Conservation (phyloP, 108 stramenopile species). For the Tribonema minus region DNA sequence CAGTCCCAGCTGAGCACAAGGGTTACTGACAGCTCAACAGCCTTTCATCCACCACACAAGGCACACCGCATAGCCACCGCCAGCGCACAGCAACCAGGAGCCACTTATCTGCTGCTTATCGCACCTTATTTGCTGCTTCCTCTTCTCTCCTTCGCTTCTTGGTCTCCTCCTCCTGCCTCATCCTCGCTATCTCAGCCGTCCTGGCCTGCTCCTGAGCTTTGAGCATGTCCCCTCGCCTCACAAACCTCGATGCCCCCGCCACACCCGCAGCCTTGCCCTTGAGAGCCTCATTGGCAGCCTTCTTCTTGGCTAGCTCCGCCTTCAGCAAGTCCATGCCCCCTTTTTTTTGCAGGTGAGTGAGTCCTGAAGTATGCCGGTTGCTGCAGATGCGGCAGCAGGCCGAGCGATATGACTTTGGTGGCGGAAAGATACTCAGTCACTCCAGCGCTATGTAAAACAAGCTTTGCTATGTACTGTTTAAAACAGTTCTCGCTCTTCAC, state of each 20-base stretch:
- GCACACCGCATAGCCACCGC: not conserved
- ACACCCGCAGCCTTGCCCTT: conserved; percentile 13
- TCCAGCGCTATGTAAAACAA: too few species aligned
- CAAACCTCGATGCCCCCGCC: conserved; percentile 9
- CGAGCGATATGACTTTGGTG: too few species aligned
- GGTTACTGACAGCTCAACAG: too few species aligned
- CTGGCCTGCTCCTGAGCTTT: conserved; percentile 20
- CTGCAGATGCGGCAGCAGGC: too few species aligned
- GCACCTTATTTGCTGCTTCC: not conserved
- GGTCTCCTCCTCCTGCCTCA: not conserved
- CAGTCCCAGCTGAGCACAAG: too few species aligned
- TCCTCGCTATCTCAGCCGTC: too few species aligned
- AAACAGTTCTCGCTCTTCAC: too few species aligned
- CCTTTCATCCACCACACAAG: too few species aligned
- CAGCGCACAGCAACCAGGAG: not conserved
- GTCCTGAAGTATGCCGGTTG: too few species aligned
- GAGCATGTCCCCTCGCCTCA: conserved; percentile 9
- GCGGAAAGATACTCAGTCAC: too few species aligned
- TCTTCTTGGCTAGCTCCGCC: conserved; percentile 24
- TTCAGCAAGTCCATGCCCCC: conserved; percentile 35
- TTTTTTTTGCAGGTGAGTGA: too few species aligned
- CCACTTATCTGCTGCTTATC: not conserved
- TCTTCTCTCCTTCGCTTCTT: not conserved
- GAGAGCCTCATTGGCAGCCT: conserved; percentile 1
- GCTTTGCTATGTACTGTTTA: too few species aligned